phyloP scores from a whole-genome alignment of 345 rosid genomes.

The Dipteronia sinensis region DNA sequence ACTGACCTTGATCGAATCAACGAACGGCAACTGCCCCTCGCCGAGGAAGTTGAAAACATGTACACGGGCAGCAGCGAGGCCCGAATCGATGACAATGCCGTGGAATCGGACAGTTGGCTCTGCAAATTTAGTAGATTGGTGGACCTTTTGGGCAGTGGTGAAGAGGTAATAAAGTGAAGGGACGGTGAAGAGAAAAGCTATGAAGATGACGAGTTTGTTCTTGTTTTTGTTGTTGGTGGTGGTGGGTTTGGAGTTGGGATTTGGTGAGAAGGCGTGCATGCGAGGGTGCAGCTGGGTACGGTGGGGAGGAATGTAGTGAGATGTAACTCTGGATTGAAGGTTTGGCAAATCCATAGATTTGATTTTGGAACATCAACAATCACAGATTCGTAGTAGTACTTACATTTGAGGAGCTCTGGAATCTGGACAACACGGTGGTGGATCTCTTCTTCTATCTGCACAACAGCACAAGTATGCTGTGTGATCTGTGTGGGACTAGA shows the following conservation, averaged over 20 bases:
- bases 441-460: too few species aligned
- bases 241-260: neutral
- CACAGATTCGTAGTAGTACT: too few species aligned
- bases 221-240: neutral
- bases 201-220: slow-evolving; percentile 29
- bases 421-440: too few species aligned
- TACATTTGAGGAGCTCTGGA: too few species aligned
- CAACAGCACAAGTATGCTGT: too few species aligned
- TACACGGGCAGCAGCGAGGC: slow-evolving; percentile 19
- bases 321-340: slow-evolving; percentile 36
- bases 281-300: slow-evolving; percentile 57
- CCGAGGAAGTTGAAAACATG: slow-evolving; percentile 38
- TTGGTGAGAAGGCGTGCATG: slow-evolving; percentile 35
- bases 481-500: too few species aligned
- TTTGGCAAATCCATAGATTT: neutral
- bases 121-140: slow-evolving; percentile 41
- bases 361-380: too few species aligned
- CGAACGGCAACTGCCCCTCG: slow-evolving; percentile 42
- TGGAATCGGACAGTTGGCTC: slow-evolving; percentile 29
- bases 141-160: slow-evolving; percentile 40
- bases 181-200: slow-evolving; percentile 31
- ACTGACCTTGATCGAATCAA: slow-evolving; percentile 26
- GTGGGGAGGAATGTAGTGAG: slow-evolving; percentile 49
- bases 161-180: slow-evolving; percentile 47
- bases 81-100: slow-evolving; percentile 37